Base-by-base conservation (phyloP, 208 protist species). In the Wallacemonas sp. region DNA sequence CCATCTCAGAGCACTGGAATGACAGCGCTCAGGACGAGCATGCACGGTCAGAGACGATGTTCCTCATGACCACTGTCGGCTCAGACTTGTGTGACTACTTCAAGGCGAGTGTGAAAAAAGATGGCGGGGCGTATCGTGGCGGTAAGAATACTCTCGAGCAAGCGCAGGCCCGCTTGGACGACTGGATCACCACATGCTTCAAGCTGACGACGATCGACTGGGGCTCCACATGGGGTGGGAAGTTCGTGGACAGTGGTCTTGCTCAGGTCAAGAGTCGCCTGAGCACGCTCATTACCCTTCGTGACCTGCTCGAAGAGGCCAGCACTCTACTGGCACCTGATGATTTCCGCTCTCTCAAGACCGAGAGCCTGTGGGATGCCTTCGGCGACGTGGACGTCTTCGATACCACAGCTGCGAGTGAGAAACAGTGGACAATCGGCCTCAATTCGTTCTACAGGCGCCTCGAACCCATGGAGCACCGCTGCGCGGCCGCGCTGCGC, bases 161-260 rank as follows among this genome's bases (percentile, higher is more conserved):
- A 63, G 86, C 91, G 1, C 73, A 88, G 26, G 68, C 63, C 30
- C 85, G 75, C 68, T 82, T 80, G 57, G 84, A 89, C 15, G 88
- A 96, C 41, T 96, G 91, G 88, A 48, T 86, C 15, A 72, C 68
- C 21, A 83, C 72, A 21, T 94, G 88, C 58, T 55, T 63, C 17
- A 79, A 73, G 59, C 70, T 96, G 46, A 92, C 85, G 26, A 93
- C 86, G 6, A 86, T 96, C 67, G 88, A 94, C 64, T 97, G 87
- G 85, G 83, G 77, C 21, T 30, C 78, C 0, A 48, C 74, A 27
- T 94, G 88, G 87, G 61, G 73, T 37, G 68, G 59, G 37, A 61
- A 66, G 26, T 94, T 83, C 69, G 74, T 72, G 61, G 92, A 97
- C 58, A 36, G 60, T 9, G 74, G 74, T 22, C 72, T 97, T 2